Evolutionary conservation across 139 green algal genomes (phyloP).

Genomic region (Chlorella sp.): DNA sequence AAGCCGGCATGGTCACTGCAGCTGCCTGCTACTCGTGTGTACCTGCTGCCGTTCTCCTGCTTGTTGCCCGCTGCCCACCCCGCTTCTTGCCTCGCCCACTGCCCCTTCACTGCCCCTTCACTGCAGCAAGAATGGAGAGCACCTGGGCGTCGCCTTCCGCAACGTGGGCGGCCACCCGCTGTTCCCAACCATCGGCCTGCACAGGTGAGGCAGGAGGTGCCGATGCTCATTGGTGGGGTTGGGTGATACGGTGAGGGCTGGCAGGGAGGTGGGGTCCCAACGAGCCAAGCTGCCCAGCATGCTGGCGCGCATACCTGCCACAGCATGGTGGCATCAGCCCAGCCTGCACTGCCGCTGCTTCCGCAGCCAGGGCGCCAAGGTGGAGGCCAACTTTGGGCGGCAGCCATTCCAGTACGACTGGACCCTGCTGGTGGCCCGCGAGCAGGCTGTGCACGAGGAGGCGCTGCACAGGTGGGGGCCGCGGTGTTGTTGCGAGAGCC

Average conservation of each 20-base stretch:
- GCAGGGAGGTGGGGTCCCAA: too few species aligned
- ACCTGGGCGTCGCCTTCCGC: slow-evolving; percentile 76
- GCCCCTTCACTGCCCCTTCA: not conserved
- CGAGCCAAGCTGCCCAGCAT: too few species aligned
- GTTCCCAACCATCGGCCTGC: slow-evolving; percentile 86
- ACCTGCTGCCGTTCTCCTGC: too few species aligned
- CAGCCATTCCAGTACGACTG: slow-evolving; percentile 85
- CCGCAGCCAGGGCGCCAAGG: slow-evolving; percentile 15
- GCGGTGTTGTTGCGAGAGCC: too few species aligned
- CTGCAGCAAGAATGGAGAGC: slow-evolving; percentile 86
- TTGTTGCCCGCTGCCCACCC: too few species aligned
- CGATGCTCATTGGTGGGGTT: not conserved
- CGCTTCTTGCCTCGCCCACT: not conserved
- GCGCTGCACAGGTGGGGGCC: slow-evolving; percentile 56
- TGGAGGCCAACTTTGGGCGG: slow-evolving; percentile 83
- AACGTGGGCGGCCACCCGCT: slow-evolving; percentile 61
- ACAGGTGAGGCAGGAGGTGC: slow-evolving; percentile 68
- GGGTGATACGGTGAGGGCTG: not conserved
- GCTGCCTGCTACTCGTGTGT: too few species aligned
- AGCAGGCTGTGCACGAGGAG: slow-evolving; percentile 52
- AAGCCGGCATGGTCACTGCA: too few species aligned
- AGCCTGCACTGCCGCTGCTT: not conserved
- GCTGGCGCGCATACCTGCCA: too few species aligned
- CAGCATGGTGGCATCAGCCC: not conserved
- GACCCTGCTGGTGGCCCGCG: slow-evolving; percentile 54